Conservation (phyloP, 1,284 basidiomycete species). For the Sphaerobolus stellatus region DNA sequence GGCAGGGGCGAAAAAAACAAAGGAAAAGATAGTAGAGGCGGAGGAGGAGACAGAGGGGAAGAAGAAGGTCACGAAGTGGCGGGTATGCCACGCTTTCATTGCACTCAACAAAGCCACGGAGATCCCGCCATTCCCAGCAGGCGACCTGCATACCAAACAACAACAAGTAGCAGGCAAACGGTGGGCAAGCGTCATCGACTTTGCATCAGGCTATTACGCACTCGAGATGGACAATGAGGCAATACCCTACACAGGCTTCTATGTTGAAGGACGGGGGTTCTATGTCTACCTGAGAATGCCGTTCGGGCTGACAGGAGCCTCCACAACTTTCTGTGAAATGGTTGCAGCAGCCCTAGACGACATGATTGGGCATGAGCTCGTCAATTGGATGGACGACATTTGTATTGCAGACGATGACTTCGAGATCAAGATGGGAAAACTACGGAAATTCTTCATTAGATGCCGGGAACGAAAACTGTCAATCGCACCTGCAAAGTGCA, state of each 20-base stretch:
- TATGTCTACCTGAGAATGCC: constrained; percentile 39
- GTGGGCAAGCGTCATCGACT: constrained; percentile 34
- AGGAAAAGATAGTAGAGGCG: constrained; percentile 8
- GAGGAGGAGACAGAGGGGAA: no score
- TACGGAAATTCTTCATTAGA: constrained; percentile 21
- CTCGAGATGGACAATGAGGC: constrained; percentile 25
- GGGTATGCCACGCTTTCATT: constrained; percentile 35
- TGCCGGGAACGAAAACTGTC: constrained; percentile 25
- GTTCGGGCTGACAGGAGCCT: constrained; percentile 42
- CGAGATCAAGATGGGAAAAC: constrained; percentile 19
- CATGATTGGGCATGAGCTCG: constrained; percentile 28
- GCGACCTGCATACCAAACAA: constrained; percentile 37
- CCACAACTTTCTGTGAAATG: constrained; percentile 36
- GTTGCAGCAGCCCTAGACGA: constrained; percentile 32
- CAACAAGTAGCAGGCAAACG: constrained; percentile 30
- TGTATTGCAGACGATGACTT: constrained; percentile 29
- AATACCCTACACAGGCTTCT: constrained; percentile 37
- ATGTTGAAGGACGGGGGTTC: constrained; percentile 40
- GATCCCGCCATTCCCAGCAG: constrained; percentile 35
- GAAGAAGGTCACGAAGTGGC: constrained; percentile 32
- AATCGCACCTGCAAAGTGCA: constrained; percentile 31
- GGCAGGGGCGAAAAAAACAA: background rate
- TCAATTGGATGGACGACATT: constrained; percentile 37
- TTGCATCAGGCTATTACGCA: constrained; percentile 40
- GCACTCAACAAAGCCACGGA: constrained; percentile 36